Evolutionary conservation across 1,139 yeast genomes (phyloP).

Genomic region (Yamadazyma mexicana): DNA sequence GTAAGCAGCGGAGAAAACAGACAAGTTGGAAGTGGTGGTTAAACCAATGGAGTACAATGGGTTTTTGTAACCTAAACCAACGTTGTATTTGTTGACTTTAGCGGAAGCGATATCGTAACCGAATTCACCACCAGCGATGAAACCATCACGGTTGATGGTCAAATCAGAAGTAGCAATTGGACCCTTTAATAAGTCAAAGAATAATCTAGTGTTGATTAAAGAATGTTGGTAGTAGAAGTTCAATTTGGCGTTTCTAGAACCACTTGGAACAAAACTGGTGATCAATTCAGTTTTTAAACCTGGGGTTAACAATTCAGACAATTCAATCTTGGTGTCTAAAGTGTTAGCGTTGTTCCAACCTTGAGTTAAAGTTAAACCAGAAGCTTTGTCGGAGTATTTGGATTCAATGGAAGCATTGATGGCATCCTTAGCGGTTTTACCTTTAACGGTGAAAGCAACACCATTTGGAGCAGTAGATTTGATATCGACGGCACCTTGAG

Average conservation of each 20-base stretch:
- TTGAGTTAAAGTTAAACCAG: constrained; percentile 92
- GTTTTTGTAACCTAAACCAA: constrained; percentile 91
- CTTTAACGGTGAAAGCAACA: constrained; percentile 91
- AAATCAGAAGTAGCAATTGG: constrained; percentile 95
- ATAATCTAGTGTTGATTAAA: constrained; percentile 90
- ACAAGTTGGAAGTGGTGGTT: constrained; percentile 85
- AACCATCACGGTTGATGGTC: constrained; percentile 93
- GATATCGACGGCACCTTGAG: constrained; percentile 85
- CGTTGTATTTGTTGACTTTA: constrained; percentile 89
- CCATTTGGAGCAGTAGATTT: constrained; percentile 96
- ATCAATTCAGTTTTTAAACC: constrained; percentile 93
- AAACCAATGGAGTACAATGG: constrained; percentile 86
- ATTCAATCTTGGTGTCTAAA: constrained; percentile 89
- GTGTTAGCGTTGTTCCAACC: constrained; percentile 97
- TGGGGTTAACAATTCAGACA: constrained; percentile 88
- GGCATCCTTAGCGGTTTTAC: constrained; percentile 81
- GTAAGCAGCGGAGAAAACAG: constrained; percentile 93
- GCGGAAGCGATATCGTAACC: constrained; percentile 95
- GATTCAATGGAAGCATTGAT: constrained; percentile 90
- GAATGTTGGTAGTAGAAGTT: constrained; percentile 93
- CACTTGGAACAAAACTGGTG: constrained; percentile 85
- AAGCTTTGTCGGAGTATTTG: constrained; percentile 88
- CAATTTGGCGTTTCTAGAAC: constrained; percentile 86
- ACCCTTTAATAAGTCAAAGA: constrained; percentile 93
- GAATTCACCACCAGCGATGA: constrained; percentile 96